phyloP scores from a whole-genome alignment of 768 basidiomycete species.

The Rossbeevera mucosa region DNA sequence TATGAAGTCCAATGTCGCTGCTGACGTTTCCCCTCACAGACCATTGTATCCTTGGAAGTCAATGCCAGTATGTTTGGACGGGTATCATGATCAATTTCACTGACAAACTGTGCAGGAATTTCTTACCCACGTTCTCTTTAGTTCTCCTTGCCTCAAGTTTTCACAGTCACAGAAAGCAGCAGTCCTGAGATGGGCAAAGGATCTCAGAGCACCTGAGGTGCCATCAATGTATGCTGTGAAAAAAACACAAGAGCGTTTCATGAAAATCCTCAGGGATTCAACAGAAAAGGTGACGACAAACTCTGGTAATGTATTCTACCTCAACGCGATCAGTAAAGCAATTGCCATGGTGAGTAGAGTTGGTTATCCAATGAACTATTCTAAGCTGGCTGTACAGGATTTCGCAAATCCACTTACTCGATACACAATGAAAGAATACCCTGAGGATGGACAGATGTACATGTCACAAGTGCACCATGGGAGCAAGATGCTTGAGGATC shows the following conservation, averaged over 20 bases:
- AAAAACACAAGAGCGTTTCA: conserved; percentile 15
- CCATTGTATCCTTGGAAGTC: conserved; percentile 10
- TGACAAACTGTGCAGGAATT: conserved; percentile 24
- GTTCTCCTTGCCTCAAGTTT: conserved; percentile 28
- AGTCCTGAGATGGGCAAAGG: conserved; percentile 27
- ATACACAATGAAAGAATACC: conserved; percentile 25
- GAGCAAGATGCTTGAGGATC: conserved; percentile 27
- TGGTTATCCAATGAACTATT: neutral
- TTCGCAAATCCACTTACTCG: conserved; percentile 23
- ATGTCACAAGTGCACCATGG: conserved; percentile 27
- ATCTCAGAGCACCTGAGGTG: conserved; percentile 25
- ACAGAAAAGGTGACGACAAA: conserved; percentile 17
- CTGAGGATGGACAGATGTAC: conserved; percentile 16
- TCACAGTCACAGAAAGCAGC: conserved; percentile 28
- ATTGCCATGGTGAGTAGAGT: conserved; percentile 18
- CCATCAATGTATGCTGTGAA: conserved; percentile 24
- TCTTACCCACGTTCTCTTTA: conserved; percentile 30
- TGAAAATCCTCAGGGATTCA: conserved; percentile 19
- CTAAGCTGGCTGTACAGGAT: neutral
- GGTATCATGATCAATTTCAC: neutral
- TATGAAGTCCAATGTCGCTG: neutral
- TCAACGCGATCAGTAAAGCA: conserved; percentile 15
- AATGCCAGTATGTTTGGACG: neutral
- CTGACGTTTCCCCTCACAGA: neutral
- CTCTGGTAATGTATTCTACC: conserved; percentile 28